Percentiles rank a stretch among this genome's conserved stretches.
Conservation (phyloP, 495 filamentous ascomycete genomes). For the Xylaria cubensis region DNA sequence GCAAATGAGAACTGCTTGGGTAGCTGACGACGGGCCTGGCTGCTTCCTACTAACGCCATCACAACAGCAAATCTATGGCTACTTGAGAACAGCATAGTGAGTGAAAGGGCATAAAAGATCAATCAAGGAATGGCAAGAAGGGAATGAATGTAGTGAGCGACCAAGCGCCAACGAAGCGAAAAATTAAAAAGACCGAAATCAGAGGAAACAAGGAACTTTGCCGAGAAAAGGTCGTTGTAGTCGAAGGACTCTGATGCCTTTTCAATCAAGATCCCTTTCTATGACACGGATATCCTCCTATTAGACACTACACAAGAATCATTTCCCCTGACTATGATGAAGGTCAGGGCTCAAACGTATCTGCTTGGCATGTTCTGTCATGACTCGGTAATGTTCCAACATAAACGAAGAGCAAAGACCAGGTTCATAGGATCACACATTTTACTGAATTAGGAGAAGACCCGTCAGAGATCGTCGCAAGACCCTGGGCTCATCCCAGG, state of each 20-base stretch:
- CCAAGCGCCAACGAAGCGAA: constrained; percentile 18
- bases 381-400: neutral
- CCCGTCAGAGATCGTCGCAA: constrained; percentile 16
- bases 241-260: neutral
- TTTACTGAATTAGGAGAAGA: neutral
- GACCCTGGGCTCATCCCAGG: neutral
- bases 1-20: constrained; percentile 11
- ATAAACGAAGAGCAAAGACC: neutral
- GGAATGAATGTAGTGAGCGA: constrained; percentile 17
- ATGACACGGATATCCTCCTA: neutral
- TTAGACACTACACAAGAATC: neutral
- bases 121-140: constrained; percentile 22
- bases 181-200: neutral
- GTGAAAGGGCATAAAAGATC: neutral
- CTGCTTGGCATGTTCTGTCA: neutral
- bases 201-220: neutral
- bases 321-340: neutral
- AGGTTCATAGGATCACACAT: neutral
- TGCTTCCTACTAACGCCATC: constrained; percentile 2
- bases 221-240: neutral
- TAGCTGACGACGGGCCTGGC: constrained; percentile 3
- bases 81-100: constrained; percentile 13
- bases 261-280: neutral
- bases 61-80: neutral
- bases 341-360: neutral